Evolutionary conservation across 2,329 filamentous ascomycete genomes (phyloP).

Genomic region (Neonectria neomacrospora): DNA sequence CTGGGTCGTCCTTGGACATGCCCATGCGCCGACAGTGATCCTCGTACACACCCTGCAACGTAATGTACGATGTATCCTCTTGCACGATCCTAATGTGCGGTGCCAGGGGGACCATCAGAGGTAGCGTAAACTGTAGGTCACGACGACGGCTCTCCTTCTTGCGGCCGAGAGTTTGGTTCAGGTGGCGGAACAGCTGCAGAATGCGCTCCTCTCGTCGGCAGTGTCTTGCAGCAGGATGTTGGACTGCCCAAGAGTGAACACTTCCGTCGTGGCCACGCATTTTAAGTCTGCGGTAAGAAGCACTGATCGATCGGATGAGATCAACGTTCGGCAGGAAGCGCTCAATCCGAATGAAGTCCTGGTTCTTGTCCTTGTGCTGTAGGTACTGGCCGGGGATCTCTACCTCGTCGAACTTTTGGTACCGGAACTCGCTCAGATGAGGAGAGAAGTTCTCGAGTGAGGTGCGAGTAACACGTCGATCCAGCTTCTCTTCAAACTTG

Average conservation of each 20-base stretch:
- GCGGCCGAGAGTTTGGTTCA: constrained; percentile 91
- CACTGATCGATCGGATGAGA: constrained; percentile 87
- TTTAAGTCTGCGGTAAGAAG: constrained; percentile 91
- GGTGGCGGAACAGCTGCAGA: constrained; percentile 94
- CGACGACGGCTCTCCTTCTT: constrained; percentile 95
- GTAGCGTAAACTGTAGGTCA: constrained; percentile 95
- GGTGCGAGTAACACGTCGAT: constrained; percentile 78
- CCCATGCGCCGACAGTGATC: constrained; percentile 90
- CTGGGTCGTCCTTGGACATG: constrained; percentile 93
- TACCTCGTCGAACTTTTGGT: constrained; percentile 98
- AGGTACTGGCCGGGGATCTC: constrained; percentile 98
- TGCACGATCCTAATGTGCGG: constrained; percentile 95
- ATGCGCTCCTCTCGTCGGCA: constrained; percentile 95
- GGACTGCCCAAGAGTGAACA: constrained; percentile 94
- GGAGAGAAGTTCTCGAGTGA: constrained; percentile 88
- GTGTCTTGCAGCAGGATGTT: constrained; percentile 92
- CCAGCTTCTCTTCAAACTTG: constrained; percentile 97
- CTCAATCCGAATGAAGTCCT: constrained; percentile 97
- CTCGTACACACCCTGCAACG: constrained; percentile 93
- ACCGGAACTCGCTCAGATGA: constrained; percentile 94
- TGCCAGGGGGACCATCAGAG: constrained; percentile 93
- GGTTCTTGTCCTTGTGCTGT: constrained; percentile 98
- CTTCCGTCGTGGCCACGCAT: constrained; percentile 98
- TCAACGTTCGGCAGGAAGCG: constrained; percentile 96
- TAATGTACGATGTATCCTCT: constrained; percentile 94